Percentiles rank a stretch among this genome's conserved stretches.
Evolutionary conservation across 75 land plant genomes (phyloP).

Genomic region (Azolla pinnata): DNA sequence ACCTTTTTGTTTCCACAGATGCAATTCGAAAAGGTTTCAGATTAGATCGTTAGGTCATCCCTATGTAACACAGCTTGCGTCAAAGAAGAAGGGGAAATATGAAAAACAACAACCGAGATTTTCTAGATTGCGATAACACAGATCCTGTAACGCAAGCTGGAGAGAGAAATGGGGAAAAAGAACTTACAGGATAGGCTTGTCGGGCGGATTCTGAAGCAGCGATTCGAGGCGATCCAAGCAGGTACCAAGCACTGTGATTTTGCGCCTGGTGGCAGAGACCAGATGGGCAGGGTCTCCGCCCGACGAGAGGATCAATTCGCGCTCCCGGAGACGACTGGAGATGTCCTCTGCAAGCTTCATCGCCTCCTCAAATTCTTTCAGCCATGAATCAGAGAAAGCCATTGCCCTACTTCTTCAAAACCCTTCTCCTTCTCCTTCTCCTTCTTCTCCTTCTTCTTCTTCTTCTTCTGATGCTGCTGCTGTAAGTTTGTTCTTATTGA

Average conservation of each 20-base stretch:
- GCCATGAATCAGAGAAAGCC: conserved; percentile 27
- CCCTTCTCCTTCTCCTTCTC: not conserved
- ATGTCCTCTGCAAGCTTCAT: conserved; percentile 32
- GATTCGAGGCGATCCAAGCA: conserved; percentile 32
- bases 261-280: conserved; percentile 16
- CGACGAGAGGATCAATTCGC: conserved; percentile 6
- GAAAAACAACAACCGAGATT: too few relatives aligned
- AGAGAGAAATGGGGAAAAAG: not conserved
- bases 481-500: too few relatives aligned
- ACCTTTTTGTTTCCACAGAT: too few relatives aligned
- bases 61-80: too few relatives aligned
- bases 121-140: too few relatives aligned
- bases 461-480: too few relatives aligned
- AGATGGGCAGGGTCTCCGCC: conserved; percentile 16
- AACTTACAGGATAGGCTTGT: conserved; percentile 24
- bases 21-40: too few relatives aligned
- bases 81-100: too few relatives aligned
- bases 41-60: too few relatives aligned
- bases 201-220: conserved; percentile 22
- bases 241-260: conserved; percentile 19
- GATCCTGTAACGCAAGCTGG: too few relatives aligned
- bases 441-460: too few relatives aligned
- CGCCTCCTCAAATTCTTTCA: conserved; percentile 34
- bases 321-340: conserved; percentile 15
- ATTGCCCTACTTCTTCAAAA: conserved; percentile 3